A percentile compares a stretch with the other conserved stretches of the same genome.
phyloP scores from a whole-genome alignment of 2,329 filamentous ascomycete genomes.

The Podosphaera xanthii region DNA sequence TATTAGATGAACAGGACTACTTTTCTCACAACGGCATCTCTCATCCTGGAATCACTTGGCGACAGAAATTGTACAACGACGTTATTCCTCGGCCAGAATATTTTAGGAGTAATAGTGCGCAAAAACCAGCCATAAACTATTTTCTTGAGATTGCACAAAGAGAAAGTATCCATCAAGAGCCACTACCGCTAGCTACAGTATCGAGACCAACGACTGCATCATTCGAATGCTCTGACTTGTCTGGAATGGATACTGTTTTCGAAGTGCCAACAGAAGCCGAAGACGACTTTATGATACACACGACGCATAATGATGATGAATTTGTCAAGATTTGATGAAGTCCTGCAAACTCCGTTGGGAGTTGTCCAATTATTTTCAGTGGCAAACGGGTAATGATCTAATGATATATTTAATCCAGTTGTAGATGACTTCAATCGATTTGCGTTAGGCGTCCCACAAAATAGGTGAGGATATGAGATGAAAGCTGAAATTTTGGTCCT shows the following conservation, averaged over 20 bases:
- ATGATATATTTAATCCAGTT: not conserved
- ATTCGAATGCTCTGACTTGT: not conserved
- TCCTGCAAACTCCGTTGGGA: not conserved
- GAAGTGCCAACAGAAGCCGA: not conserved
- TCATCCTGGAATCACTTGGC: slow-evolving; percentile 7
- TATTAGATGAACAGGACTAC: slow-evolving; percentile 7
- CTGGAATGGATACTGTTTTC: not conserved
- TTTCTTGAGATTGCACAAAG: not conserved
- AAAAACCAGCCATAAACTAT: slow-evolving; percentile 1
- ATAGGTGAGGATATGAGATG: no score
- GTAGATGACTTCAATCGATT: no score
- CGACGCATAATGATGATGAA: not conserved
- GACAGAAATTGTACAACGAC: slow-evolving; percentile 3
- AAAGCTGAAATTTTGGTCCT: no score
- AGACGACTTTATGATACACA: not conserved
- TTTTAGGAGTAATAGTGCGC: slow-evolving; percentile 2
- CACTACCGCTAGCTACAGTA: not conserved
- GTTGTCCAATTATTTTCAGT: not conserved
- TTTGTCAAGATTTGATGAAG: not conserved
- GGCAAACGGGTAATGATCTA: not conserved
- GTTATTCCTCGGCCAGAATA: slow-evolving; percentile 6
- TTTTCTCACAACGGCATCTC: slow-evolving; percentile 15
- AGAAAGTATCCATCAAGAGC: not conserved
- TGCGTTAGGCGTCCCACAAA: no score
- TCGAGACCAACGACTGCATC: not conserved